phyloP scores from a whole-genome alignment of 768 basidiomycete species.

The Boletus eberwhitei region DNA sequence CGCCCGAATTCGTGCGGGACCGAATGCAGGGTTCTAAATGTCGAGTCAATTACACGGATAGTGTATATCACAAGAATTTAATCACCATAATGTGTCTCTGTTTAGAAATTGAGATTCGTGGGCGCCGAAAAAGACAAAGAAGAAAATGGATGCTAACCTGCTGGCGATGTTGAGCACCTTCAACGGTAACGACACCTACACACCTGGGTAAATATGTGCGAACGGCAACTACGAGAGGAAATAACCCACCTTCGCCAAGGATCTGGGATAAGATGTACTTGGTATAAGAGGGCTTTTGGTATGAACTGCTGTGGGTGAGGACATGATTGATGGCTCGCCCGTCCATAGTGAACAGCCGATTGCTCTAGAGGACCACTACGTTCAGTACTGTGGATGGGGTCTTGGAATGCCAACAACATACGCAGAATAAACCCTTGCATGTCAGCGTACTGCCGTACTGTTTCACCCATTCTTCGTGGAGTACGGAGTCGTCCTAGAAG shows the following conservation, averaged over 20 bases:
- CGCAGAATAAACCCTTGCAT: slow-evolving; percentile 11
- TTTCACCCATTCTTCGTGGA: slow-evolving; percentile 16
- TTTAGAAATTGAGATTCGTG: not conserved
- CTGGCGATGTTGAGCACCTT: slow-evolving; percentile 37
- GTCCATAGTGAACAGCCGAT: slow-evolving; percentile 56
- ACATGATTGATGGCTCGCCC: slow-evolving; percentile 61
- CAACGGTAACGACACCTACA: slow-evolving; percentile 46
- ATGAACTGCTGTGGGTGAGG: slow-evolving; percentile 47
- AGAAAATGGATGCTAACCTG: slow-evolving; percentile 27
- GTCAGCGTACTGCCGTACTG: slow-evolving; percentile 9
- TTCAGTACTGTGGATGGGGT: not conserved
- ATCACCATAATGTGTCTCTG: slow-evolving; percentile 35
- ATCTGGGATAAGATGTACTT: not conserved
- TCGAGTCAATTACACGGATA: not conserved
- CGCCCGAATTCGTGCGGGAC: slow-evolving; percentile 53
- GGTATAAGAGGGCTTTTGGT: slow-evolving; percentile 41
- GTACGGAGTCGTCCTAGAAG: slow-evolving; percentile 1
- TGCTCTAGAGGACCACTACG: slow-evolving; percentile 14
- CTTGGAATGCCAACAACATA: not conserved
- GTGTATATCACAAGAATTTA: not conserved
- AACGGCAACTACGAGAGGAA: not conserved
- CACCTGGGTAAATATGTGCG: not conserved
- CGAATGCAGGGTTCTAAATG: slow-evolving; percentile 67
- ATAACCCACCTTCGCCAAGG: not conserved
- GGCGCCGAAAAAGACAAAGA: not conserved